phyloP scores from a whole-genome alignment of 2,329 filamentous ascomycete species.

The Ophiocordyceps sinensis region DNA sequence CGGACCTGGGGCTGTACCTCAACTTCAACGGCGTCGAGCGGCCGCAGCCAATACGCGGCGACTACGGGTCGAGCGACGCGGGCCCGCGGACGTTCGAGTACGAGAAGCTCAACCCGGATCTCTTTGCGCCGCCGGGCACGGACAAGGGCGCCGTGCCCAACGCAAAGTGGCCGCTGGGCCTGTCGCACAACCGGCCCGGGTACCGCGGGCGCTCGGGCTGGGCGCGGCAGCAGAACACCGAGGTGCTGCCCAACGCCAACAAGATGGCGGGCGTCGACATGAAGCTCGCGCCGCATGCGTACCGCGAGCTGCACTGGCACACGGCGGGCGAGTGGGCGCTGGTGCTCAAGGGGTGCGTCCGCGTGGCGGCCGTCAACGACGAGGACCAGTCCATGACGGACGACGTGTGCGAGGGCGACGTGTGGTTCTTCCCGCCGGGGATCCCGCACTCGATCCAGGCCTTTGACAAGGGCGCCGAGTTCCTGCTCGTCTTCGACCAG shows the following conservation, averaged over 20 bases:
- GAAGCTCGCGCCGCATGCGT: constrained; percentile 40
- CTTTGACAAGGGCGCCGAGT: constrained; percentile 39
- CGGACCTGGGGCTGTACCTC: constrained; percentile 34
- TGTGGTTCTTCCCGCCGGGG: constrained; percentile 31
- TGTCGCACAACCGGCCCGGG: constrained; percentile 34
- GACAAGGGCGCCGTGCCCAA: constrained; percentile 33
- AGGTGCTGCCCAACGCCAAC: constrained; percentile 32
- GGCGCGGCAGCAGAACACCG: constrained; percentile 37
- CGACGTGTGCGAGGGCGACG: constrained; percentile 20
- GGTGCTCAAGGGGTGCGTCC: constrained; percentile 37
- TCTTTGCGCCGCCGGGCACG: constrained; percentile 37
- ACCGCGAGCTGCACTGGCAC: constrained; percentile 52
- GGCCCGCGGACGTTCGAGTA: constrained; percentile 35
- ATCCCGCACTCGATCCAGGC: constrained; percentile 39
- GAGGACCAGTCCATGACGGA: constrained; percentile 32
- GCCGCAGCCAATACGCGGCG: constrained; percentile 41
- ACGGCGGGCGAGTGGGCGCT: constrained; percentile 37
- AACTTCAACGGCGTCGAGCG: constrained; percentile 35
- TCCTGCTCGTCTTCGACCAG: constrained; percentile 45
- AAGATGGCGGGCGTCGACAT: constrained; percentile 45
- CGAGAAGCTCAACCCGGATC: constrained; percentile 38
- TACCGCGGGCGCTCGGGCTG: constrained; percentile 29
- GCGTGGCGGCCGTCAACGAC: constrained; percentile 36
- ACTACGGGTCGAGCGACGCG: constrained; percentile 32
- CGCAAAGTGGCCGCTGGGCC: constrained; percentile 38